Conservation (phyloP, 2,329 filamentous ascomycete species). For the Dichotomopilus funicola region DNA sequence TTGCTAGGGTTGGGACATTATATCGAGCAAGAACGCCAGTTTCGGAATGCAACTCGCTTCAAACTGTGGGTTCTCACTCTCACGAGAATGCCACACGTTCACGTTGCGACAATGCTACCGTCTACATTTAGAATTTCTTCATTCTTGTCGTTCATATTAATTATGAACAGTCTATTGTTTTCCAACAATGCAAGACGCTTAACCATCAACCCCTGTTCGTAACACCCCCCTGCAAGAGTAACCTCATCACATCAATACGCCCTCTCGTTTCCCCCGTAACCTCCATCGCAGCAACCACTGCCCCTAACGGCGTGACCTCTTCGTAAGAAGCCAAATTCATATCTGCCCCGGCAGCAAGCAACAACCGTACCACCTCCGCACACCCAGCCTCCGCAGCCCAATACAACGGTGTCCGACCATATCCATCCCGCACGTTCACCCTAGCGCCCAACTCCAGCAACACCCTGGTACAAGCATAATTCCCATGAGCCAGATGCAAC, state of each 20-base stretch:
- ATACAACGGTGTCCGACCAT: constrained; percentile 17
- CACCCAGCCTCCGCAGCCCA: constrained; percentile 14
- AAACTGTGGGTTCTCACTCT: too few relatives aligned
- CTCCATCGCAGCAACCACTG: not conserved
- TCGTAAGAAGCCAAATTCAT: not conserved
- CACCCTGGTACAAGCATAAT: constrained; percentile 5
- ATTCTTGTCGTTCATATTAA: too few relatives aligned
- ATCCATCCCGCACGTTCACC: constrained; percentile 8
- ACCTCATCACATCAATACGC: not conserved
- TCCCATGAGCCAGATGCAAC: constrained; percentile 17
- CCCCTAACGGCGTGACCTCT: not conserved
- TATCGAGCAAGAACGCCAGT: too few relatives aligned
- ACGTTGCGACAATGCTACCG: too few relatives aligned
- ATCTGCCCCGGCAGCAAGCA: constrained; percentile 10
- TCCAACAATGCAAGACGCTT: too few relatives aligned
- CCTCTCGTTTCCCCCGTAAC: not conserved
- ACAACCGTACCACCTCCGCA: constrained; percentile 7
- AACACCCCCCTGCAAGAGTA: not conserved
- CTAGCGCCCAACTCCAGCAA: constrained; percentile 14
- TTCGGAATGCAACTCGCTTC: too few relatives aligned
- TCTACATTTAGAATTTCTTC: too few relatives aligned
- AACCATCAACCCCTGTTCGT: too few relatives aligned
- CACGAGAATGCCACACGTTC: too few relatives aligned
- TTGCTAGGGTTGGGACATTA: too few relatives aligned
- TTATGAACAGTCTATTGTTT: too few relatives aligned